Evolutionary conservation across 345 rosid genomes (phyloP).

Genomic region (Gossypium mustelinum): DNA sequence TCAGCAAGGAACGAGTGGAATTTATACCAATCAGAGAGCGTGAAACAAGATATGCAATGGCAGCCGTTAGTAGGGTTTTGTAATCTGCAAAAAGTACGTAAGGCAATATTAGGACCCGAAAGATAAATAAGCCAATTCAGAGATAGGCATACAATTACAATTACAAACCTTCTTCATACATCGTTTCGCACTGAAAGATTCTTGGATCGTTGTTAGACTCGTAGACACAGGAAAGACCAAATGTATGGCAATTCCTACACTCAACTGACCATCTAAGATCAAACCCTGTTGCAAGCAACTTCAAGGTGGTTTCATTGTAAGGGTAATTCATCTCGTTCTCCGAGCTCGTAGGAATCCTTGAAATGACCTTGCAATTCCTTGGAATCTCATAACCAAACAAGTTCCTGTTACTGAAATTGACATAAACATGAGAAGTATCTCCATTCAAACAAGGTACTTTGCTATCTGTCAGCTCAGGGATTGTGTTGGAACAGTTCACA

Average conservation of each 20-base stretch:
- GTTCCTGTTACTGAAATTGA: slow-evolving; percentile 12
- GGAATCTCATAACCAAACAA: slow-evolving; percentile 13
- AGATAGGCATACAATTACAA: too few species aligned
- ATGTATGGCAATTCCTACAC: slow-evolving; percentile 30
- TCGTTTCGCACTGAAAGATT: neutral
- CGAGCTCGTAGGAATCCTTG: slow-evolving; percentile 26
- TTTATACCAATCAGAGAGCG: neutral
- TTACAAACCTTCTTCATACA: neutral
- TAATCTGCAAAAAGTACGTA: neutral
- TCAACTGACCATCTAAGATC: slow-evolving; percentile 40
- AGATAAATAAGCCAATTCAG: too few species aligned
- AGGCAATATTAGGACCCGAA: neutral
- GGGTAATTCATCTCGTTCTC: slow-evolving; percentile 19
- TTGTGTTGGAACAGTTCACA: slow-evolving; percentile 22
- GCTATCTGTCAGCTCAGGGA: slow-evolving; percentile 13
- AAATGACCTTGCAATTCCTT: slow-evolving; percentile 25
- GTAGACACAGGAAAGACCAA: slow-evolving; percentile 19
- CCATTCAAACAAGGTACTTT: slow-evolving; percentile 27
- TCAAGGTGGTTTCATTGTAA: slow-evolving; percentile 22
- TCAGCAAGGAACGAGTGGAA: neutral
- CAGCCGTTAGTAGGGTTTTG: neutral
- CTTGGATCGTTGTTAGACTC: neutral
- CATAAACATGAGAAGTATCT: slow-evolving; percentile 25
- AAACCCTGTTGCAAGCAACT: slow-evolving; percentile 33
- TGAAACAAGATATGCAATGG: neutral